A percentile compares a stretch with the other conserved stretches of the same genome.
Evolutionary conservation across 345 rosid species (phyloP).

Genomic region (Gynandropsis gynandra): DNA sequence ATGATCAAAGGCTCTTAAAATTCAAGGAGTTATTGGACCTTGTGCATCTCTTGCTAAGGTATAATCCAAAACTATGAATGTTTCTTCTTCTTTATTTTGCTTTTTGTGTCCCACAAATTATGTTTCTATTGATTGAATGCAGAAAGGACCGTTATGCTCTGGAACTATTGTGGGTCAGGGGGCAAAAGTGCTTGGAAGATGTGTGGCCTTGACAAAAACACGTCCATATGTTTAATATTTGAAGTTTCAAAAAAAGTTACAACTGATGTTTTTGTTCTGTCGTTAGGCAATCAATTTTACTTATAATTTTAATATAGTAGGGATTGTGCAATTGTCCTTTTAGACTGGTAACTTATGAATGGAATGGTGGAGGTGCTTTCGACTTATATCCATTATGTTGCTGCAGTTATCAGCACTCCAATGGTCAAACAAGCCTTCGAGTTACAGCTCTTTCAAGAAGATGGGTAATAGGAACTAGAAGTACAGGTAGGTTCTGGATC

Average conservation of each 20-base stretch:
- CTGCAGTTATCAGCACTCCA: slow-evolving; percentile 73
- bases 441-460: too few relatives aligned
- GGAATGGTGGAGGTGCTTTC: slow-evolving; percentile 19
- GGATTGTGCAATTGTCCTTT: too few relatives aligned
- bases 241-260: slow-evolving; percentile 71
- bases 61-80: slow-evolving; percentile 7
- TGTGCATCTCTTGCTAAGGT: slow-evolving; percentile 97
- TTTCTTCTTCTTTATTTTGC: slow-evolving; percentile 14
- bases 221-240: slow-evolving; percentile 75
- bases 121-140: slow-evolving; percentile 31
- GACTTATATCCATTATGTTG: slow-evolving; percentile 22
- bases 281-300: slow-evolving; percentile 74
- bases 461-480: slow-evolving; percentile 89
- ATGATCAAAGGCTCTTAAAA: slow-evolving; percentile 79
- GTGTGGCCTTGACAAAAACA: slow-evolving; percentile 91
- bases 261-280: slow-evolving; percentile 51
- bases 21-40: slow-evolving; percentile 87
- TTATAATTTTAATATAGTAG: slow-evolving; percentile 88
- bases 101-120: slow-evolving; percentile 16
- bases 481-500: slow-evolving; percentile 53
- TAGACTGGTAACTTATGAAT: background rate
- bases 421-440: slow-evolving; percentile 87
- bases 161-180: slow-evolving; percentile 78
- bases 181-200: too few relatives aligned
- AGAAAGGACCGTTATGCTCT: slow-evolving; percentile 89